Evolutionary conservation across 352 stramenopile species (phyloP).

Genomic region (Thalassiosira exigua): DNA sequence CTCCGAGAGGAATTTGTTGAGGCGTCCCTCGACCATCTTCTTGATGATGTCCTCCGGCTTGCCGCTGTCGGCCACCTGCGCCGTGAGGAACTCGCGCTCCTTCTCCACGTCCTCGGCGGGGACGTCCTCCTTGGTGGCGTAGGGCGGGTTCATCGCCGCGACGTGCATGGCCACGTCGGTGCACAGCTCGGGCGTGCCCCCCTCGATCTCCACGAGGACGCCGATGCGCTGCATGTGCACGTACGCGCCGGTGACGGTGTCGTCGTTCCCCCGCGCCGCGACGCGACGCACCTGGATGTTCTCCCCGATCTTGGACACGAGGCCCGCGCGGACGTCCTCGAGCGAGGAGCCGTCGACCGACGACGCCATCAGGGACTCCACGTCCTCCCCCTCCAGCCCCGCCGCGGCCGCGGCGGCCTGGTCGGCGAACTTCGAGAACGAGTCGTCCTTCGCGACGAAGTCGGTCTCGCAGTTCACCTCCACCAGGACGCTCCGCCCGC

Average conservation of each 20-base stretch:
- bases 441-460: constrained; percentile 93
- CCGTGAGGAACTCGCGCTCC: constrained; percentile 88
- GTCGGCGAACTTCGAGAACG: constrained; percentile 86
- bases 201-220: constrained; percentile 91
- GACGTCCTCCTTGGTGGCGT: constrained; percentile 88
- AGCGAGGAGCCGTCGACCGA: constrained; percentile 63
- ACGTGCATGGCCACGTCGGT: constrained; percentile 93
- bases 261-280: constrained; percentile 40
- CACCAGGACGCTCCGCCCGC: constrained; percentile 86
- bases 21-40: constrained; percentile 93
- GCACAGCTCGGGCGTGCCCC: constrained; percentile 84
- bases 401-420: constrained; percentile 64
- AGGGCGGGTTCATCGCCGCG: constrained; percentile 90
- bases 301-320: constrained; percentile 83
- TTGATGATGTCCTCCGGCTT: constrained; percentile 92
- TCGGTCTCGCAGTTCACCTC: constrained; percentile 95
- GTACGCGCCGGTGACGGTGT: constrained; percentile 72
- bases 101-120: constrained; percentile 89
- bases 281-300: constrained; percentile 76
- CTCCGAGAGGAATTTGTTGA: constrained; percentile 92
- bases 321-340: constrained; percentile 61
- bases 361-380: constrained; percentile 60
- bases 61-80: constrained; percentile 86
- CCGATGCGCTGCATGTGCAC: constrained; percentile 87
- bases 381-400: constrained; percentile 35